phyloP scores from a whole-genome alignment of 345 rosid genomes.

The Eucalyptus leucophloia region DNA sequence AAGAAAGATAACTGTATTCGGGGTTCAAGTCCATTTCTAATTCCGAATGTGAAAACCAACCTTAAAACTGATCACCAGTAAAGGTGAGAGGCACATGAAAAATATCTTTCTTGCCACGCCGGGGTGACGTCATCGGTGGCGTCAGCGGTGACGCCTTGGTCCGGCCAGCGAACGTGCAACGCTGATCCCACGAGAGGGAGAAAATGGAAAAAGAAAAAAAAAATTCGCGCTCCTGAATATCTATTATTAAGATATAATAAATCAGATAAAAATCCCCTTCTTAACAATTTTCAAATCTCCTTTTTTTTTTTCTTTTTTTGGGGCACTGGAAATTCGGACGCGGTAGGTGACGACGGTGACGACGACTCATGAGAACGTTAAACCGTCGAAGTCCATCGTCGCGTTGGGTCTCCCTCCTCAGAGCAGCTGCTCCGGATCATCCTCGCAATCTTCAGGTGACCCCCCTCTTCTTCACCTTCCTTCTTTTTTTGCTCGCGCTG shows the following conservation, averaged over 20 bases:
- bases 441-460: not conserved
- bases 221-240: not conserved
- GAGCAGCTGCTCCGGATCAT: not conserved
- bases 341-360: not conserved
- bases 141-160: not conserved
- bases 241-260: not conserved
- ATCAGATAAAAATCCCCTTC: not conserved
- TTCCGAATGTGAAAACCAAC: not conserved
- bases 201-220: not conserved
- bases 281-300: not conserved
- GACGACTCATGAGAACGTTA: not conserved
- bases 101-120: not conserved
- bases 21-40: not conserved
- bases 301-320: not conserved
- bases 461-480: not conserved
- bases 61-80: too few species aligned
- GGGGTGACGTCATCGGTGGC: not conserved
- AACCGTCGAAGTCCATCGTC: not conserved
- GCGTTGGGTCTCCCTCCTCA: not conserved
- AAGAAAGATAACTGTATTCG: not conserved
- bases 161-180: not conserved
- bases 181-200: not conserved
- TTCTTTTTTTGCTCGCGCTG: not conserved
- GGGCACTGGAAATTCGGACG: not conserved
- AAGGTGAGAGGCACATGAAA: not conserved